Base-by-base conservation (phyloP, 345 rosid species). In the Bruguiera sexangula region DNA sequence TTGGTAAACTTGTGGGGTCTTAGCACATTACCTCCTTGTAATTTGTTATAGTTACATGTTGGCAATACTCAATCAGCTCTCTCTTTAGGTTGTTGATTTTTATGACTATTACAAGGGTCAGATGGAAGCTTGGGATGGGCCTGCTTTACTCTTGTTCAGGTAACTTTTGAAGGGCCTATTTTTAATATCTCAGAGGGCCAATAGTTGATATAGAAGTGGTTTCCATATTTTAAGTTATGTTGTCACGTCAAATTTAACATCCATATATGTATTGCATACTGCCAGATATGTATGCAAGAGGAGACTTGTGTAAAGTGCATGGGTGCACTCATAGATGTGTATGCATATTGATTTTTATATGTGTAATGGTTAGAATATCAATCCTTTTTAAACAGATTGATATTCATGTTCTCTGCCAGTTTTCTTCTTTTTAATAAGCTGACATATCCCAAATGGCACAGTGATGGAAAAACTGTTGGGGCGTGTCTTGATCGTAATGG, bases 91-190 rank as follows among this genome's bases (percentile, higher is more conserved):
- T 82, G 62, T 88, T 69, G 96, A 95, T 69, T 95, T 95, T 75
- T 95, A 89, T 79, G 96, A 95, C 78, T 95, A 91, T 70, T 95
- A 95, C 89, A 95, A 95, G 80, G 97, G 99, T 75, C 99, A 95
- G 79, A 95, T 95, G 99, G 99, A 95, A 84, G 83, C 99, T 81
- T 95, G 99, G 99, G 99, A 95, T 87, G 99, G 99, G 68, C 99
- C 99, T 74, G 99, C 99, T 39, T 84, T 95, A 76, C 97, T 95
- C 36, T 79, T 92, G 79, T 95, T 95, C 89, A 95, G 99, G 99
- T 92, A 76, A 73, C 55, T 48, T 60, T 66, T 63, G 46, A 52
- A 68, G 63, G 27, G 51, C 36, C 70, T 58, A 26, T 37, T 63
- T 66, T 11, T 30, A 60, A 43, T 53, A 60, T 37, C 31, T 55